These are phyloP conservation scores for Pleomassaria siparia DNA, from an alignment of 2,329 filamentous ascomycete species.

Conservation along the genomic window DNA sequence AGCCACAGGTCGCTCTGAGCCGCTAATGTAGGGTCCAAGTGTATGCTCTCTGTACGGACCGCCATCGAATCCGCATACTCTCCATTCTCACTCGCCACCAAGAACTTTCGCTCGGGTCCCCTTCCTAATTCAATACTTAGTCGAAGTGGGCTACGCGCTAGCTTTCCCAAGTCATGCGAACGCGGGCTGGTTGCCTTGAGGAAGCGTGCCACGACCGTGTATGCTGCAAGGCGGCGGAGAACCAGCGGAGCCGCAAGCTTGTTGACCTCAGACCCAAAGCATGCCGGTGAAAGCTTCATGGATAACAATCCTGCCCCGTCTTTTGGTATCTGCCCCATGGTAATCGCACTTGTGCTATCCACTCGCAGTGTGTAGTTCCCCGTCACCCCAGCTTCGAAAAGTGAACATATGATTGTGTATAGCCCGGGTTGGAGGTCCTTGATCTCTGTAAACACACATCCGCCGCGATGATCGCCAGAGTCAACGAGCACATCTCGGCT, in stretches of 20 bases:
- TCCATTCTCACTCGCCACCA: slow-evolving; percentile 70
- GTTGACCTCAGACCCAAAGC: slow-evolving; percentile 54
- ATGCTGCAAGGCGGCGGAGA: slow-evolving; percentile 59
- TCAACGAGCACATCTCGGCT: slow-evolving; percentile 77
- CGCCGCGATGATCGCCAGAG: slow-evolving; percentile 85
- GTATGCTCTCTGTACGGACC: slow-evolving; percentile 71
- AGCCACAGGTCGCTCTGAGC: slow-evolving; percentile 68
- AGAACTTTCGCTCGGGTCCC: slow-evolving; percentile 65
- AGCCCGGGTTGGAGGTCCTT: slow-evolving; percentile 64
- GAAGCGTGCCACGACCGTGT: slow-evolving; percentile 59
- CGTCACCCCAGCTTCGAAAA: slow-evolving; percentile 78
- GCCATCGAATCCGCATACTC: slow-evolving; percentile 70
- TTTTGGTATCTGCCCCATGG: slow-evolving; percentile 63
- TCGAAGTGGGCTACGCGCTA: slow-evolving; percentile 58
- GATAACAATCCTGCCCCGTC: slow-evolving; percentile 76
- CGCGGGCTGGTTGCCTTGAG: slow-evolving; percentile 34
- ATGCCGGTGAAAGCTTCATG: slow-evolving; percentile 57
- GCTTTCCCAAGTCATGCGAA: slow-evolving; percentile 27
- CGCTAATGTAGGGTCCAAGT: slow-evolving; percentile 67
- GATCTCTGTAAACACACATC: slow-evolving; percentile 70
- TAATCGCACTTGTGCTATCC: slow-evolving; percentile 62
- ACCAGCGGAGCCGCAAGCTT: slow-evolving; percentile 56
- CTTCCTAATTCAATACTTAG: slow-evolving; percentile 73
- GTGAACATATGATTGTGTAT: slow-evolving; percentile 89
- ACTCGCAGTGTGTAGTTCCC: slow-evolving; percentile 75